Evolutionary conservation across 2,329 filamentous ascomycete species (phyloP).

Genomic region (Colletotrichum liaoningense): DNA sequence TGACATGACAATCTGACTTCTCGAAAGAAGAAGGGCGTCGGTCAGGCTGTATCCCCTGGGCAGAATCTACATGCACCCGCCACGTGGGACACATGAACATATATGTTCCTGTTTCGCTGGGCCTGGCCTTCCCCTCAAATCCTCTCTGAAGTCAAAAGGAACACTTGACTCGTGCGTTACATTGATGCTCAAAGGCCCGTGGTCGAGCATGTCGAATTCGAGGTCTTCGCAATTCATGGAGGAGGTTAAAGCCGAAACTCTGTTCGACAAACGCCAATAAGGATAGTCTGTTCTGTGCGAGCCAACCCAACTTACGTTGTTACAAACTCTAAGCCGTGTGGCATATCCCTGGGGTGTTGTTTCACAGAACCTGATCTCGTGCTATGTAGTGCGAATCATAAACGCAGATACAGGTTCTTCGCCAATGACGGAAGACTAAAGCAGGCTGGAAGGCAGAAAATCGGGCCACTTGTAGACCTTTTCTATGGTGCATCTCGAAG

Average conservation of each 20-base stretch:
- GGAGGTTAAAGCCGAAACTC: constrained; percentile 2
- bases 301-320: neutral
- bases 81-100: neutral
- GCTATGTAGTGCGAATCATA: neutral
- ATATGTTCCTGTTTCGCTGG: neutral
- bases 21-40: too few relatives aligned
- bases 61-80: neutral
- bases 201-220: neutral
- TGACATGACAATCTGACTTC: constrained; percentile 7
- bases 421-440: neutral
- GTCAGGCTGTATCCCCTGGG: too few relatives aligned
- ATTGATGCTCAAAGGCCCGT: neutral
- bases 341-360: neutral
- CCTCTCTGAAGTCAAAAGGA: neutral
- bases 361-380: neutral
- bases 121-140: neutral
- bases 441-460: neutral
- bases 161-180: constrained; percentile 2
- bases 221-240: neutral
- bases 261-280: neutral
- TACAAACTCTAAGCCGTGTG: constrained; percentile 1
- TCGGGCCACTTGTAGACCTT: neutral
- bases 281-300: neutral
- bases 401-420: neutral
- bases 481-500: neutral